Base-by-base conservation (phyloP, 2,329 filamentous ascomycete genomes). In the Helotiales sp. region DNA sequence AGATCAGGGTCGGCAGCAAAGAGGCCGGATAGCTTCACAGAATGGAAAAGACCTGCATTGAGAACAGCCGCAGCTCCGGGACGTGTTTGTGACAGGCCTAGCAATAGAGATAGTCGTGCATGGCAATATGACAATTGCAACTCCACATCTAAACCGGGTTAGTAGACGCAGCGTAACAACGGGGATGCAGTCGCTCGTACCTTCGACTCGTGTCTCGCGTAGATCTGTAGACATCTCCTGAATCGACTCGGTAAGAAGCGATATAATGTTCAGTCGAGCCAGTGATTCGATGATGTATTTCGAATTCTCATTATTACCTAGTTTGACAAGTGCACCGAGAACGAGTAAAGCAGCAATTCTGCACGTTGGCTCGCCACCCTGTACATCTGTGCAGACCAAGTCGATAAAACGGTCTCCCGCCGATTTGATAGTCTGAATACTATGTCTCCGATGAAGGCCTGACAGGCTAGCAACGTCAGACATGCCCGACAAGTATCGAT, bases 1-100 rank as follows among this genome's bases (percentile, higher is more conserved):
- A 99, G 85, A 72, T 99, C 95, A 0, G 95, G 95, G 71, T 99
- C 95, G 12, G 90, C 89, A 8, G 86, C 80, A 72, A 98, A 99
- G 22, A 98, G 81, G n/a, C 86, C 85, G 0, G 92, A 96, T 55
- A 88, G 84, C 61, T 89, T 88, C 27, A 98, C 78, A 0, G 90
- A 83, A 44, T 87, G 83, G 77, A 99, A 93, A 5, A 99, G 81
- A 61, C 93, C 93, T 8, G 91, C 90, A 68, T 96, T 92, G 40
- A 98, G 80, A n/a, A 97, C 85, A 62, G 91, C 86, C 57, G 88
- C 88, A 47, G 95, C 93, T 27, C 95, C 96, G n/a, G 82, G 77
- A 57, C 89, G 87, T 1, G 89, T 93, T 71, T 96, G 91, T 54
- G 89, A 89, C 52, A 98, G 83, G 63, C 92, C 88, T 24, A 96